phyloP scores from a whole-genome alignment of 2,329 filamentous ascomycete genomes.

The Xylariaceae sp. region DNA sequence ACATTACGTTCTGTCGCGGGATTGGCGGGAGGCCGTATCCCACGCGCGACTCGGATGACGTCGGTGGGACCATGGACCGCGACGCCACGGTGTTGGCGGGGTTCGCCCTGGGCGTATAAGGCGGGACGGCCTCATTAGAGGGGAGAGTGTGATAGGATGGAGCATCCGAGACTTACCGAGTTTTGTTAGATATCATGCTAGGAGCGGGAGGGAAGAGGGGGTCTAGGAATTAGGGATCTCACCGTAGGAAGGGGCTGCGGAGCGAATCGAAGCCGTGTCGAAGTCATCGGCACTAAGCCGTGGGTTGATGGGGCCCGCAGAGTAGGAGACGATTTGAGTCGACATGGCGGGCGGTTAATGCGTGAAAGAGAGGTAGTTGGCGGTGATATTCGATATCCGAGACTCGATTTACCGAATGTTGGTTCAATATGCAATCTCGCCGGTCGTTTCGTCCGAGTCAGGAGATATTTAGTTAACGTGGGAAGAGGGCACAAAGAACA shows the following conservation, averaged over 20 bases:
- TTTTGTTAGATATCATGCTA: conserved; percentile 17
- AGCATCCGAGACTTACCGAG: conserved; percentile 51
- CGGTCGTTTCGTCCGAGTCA: neutral
- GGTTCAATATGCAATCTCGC: neutral
- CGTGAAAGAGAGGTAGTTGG: neutral
- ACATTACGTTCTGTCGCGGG: conserved; percentile 37
- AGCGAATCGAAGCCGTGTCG: conserved; percentile 62
- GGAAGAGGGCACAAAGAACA: neutral
- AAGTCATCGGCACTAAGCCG: conserved; percentile 49
- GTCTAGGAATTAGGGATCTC: conserved; percentile 26
- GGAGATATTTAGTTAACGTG: neutral
- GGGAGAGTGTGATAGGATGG: conserved; percentile 56
- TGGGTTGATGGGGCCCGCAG: conserved; percentile 20
- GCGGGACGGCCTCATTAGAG: conserved; percentile 44
- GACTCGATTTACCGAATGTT: neutral
- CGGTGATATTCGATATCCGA: neutral
- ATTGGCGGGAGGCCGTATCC: conserved; percentile 46
- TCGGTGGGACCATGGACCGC: conserved; percentile 30
- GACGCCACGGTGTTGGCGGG: conserved; percentile 20
- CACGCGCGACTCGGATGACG: conserved; percentile 22
- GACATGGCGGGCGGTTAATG: conserved; percentile 22
- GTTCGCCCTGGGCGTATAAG: conserved; percentile 41
- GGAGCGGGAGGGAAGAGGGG: neutral
- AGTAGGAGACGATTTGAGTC: conserved; percentile 26
- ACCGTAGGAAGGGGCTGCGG: conserved; percentile 64